These are phyloP conservation scores for Ustilago nuda DNA, from an alignment of 1,284 basidiomycete genomes.

Conservation along the genomic window DNA sequence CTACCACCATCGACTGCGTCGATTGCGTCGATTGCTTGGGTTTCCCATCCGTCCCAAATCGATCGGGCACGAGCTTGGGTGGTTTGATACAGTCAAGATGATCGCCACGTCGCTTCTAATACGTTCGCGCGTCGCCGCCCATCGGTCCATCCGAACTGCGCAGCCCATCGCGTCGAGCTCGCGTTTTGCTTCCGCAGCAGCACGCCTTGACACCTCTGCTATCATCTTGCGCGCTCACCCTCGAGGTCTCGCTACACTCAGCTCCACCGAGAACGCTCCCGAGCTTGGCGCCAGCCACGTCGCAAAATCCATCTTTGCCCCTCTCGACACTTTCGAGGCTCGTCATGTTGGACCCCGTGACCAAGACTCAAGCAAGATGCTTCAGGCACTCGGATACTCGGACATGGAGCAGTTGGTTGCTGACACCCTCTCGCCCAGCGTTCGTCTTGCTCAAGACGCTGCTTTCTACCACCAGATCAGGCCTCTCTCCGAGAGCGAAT, in stretches of 20 bases:
- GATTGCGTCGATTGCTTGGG: not conserved
- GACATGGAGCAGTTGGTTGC: slow-evolving; percentile 62
- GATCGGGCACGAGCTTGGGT: not conserved
- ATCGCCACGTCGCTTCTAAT: slow-evolving; percentile 37
- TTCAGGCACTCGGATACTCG: slow-evolving; percentile 61
- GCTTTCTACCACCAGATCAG: slow-evolving; percentile 75
- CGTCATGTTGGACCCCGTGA: slow-evolving; percentile 66
- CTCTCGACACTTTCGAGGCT: slow-evolving; percentile 62
- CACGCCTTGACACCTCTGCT: slow-evolving; percentile 9
- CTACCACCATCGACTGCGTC: not conserved
- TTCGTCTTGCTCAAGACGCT: slow-evolving; percentile 73
- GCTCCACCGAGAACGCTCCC: slow-evolving; percentile 53
- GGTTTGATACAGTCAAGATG: slow-evolving; percentile 13
- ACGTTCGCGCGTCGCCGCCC: slow-evolving; percentile 37
- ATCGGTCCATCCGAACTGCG: slow-evolving; percentile 29
- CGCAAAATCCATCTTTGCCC: slow-evolving; percentile 60
- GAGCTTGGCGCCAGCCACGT: slow-evolving; percentile 53
- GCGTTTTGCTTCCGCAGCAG: slow-evolving; percentile 12
- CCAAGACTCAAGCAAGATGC: slow-evolving; percentile 58
- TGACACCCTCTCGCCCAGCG: slow-evolving; percentile 62
- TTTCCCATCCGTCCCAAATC: slow-evolving; percentile 8
- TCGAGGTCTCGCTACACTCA: slow-evolving; percentile 44
- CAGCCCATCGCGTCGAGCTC: slow-evolving; percentile 29
- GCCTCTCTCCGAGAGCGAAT: slow-evolving; percentile 85
- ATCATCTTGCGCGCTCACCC: slow-evolving; percentile 2